Evolutionary conservation across 2,329 filamentous ascomycete genomes (phyloP), one percentile per base, ranked within the genome.

Genomic region (Xylaria sp.): DNA sequence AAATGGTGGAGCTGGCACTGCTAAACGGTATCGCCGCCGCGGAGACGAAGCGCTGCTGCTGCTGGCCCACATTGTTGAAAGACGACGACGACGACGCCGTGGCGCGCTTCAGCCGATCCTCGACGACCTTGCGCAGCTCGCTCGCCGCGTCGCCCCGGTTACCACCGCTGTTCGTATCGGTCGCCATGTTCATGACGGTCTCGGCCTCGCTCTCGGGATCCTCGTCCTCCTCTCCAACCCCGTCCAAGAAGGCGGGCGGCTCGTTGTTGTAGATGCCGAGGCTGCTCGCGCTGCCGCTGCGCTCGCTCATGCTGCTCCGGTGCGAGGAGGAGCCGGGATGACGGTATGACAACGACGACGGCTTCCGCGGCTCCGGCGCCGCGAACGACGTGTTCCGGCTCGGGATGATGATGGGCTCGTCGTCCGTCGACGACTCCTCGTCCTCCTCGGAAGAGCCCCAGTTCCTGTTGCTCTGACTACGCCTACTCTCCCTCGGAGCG

Each of bases 341-440:
- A 58, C 79, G 76, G 26, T 80, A 78, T 19, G 78, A 76, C 1
- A 75, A 75, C 7, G 70, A 62, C 2, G 70, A 63, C 4, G 80
- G 78, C 56, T 77, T 79, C 24, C 74, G 70, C 0, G 82, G 79
- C 49, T 83, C 80, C 0, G 81, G 82, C 7, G 84, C 69, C 1
- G 77, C 79, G 66, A 86, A 87, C 0, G 84, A 86, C 3, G 75
- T 75, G 56, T 78, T 82, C 40, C 83, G 77, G 66, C 83, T 86
- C 24, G 84, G 84, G 38, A 88, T 83, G 45, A 87, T 78, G 56
- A 87, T 87, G 11, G 82, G 83, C 52, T 87, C 85, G 49, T 87
- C 84, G 57, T 88, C 85, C 3, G 78, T 79, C 0, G 83, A 86
- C 1, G 82, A 85, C 2, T 79, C n/a, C n/a, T n/a, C 78, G 43